These are phyloP conservation scores for Histomonas meleagridis DNA, from an alignment of 208 protist species.

Conservation along the genomic window DNA sequence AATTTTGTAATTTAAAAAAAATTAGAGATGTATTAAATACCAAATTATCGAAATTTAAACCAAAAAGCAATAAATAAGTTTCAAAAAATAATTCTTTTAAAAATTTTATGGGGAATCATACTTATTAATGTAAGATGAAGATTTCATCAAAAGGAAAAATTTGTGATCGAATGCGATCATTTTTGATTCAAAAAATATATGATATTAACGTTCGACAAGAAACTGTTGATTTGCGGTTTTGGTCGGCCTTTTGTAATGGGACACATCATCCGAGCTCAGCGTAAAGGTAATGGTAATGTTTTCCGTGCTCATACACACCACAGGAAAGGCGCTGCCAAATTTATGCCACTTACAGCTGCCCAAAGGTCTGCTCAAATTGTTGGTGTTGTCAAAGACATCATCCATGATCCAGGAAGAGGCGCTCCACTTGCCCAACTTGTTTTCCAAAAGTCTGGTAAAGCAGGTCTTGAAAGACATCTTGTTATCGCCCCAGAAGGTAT, in stretches of 20 bases:
- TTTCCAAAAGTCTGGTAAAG: constrained; percentile 72
- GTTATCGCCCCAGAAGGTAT: constrained; percentile 94
- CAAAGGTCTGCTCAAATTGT: constrained; percentile 84
- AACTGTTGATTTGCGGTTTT: no score
- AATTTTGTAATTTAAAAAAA: no score
- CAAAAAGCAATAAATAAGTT: no score
- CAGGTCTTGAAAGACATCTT: constrained; percentile 63
- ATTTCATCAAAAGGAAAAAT: no score
- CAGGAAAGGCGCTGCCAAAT: constrained; percentile 77
- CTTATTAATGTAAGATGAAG: no score
- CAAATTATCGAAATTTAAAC: no score
- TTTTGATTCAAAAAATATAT: no score
- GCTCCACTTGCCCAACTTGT: constrained; percentile 86
- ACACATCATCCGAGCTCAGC: constrained; percentile 59
- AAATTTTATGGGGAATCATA: no score
- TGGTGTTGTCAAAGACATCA: constrained; percentile 71
- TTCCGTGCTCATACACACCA: constrained; percentile 76
- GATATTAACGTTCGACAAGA: no score
- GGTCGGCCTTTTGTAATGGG: constrained; percentile 43
- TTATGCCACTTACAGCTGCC: constrained; percentile 82
- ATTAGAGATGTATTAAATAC: no score
- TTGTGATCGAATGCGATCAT: no score
- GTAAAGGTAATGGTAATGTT: constrained; percentile 75
- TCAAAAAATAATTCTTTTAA: no score
- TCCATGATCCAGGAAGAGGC: constrained; percentile 95